Base-by-base conservation (phyloP, 768 basidiomycete genomes). In the Xanthoconium purpureum region DNA sequence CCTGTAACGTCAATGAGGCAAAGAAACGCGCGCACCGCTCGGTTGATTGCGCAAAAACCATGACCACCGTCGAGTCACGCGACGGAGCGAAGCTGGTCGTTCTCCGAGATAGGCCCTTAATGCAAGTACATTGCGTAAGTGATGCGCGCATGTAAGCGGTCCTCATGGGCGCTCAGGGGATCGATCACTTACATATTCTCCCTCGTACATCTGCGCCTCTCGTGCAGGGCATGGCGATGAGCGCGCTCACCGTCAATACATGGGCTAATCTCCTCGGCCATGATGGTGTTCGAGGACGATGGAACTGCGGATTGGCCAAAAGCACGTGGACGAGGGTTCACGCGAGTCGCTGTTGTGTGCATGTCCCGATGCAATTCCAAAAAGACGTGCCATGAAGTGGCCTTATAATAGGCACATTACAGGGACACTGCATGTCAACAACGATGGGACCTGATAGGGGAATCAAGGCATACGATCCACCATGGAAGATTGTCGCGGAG, bases 381-480 rank as follows among this genome's bases (percentile, higher is more conserved):
- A 54, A 59, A 6, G 48, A 52, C 7, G 18, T 12, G 40, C 29
- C 30, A 11, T 32, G 28, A 6, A 45, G 30, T 20, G 29, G 29
- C 14, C 44, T 17, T 4, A 24, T 24, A 24, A 14, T 48, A 15
- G 10, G 33, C 50, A 29, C 52, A 54, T 28, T 30, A 14, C 14
- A 5, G 29, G 17, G 44, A 55, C 18, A 24, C 35, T 28, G 28
- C 11, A 9, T 37, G 15, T 61, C 45, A 48, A 15, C 18, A 15
- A 30, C 33, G 2, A 24, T 24, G 8, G 15, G 13, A 20, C 29
- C 10, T 14, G 39, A 17, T 12, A 35, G 9, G 17, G 47, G 38
- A 13, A 32, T 7, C 6, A 13, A 29, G 11, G 50, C 64, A 52
- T 42, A 59, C 60, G 13, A 56, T 47, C 59, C 51, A 61, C 55